Evolutionary conservation across 1,284 basidiomycete species (phyloP).

Genomic region (Trichosporon sp.): DNA sequence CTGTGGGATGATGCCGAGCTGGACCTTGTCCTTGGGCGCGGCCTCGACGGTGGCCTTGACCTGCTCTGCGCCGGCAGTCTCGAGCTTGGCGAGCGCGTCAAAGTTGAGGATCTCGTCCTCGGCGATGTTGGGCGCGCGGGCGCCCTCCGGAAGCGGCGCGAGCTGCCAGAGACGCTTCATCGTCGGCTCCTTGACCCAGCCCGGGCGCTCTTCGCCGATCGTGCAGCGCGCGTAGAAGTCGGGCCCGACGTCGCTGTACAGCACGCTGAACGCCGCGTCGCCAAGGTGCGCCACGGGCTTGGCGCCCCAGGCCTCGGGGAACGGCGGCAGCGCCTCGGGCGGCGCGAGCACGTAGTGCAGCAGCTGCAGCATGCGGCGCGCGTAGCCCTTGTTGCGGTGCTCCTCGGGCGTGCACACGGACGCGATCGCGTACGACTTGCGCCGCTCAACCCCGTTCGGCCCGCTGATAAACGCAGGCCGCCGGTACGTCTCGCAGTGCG

Average conservation of each 20-base stretch:
- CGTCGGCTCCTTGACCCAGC: constrained; percentile 9
- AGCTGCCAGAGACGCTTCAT: constrained; percentile 2
- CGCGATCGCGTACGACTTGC: constrained; percentile 30
- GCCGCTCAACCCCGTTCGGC: background rate
- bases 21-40: background rate
- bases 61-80: background rate
- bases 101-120: background rate
- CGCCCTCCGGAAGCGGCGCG: background rate
- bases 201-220: constrained; percentile 1
- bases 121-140: background rate
- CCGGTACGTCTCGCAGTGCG: constrained; percentile 9
- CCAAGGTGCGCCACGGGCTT: constrained; percentile 17
- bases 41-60: background rate
- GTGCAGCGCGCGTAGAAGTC: constrained; percentile 33
- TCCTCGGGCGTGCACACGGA: constrained; percentile 33
- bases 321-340: constrained; percentile 18
- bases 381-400: constrained; percentile 35
- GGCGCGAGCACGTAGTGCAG: constrained; percentile 32
- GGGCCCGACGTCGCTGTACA: constrained; percentile 36
- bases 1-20: constrained; percentile 7
- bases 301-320: constrained; percentile 27
- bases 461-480: background rate
- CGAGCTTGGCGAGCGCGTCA: background rate
- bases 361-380: constrained; percentile 32
- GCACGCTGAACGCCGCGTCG: constrained; percentile 27